Evolutionary conservation across 805 yeast genomes (phyloP), one percentile per base, ranked within the genome.

Genomic region (Naumovozyma dairenensis): DNA sequence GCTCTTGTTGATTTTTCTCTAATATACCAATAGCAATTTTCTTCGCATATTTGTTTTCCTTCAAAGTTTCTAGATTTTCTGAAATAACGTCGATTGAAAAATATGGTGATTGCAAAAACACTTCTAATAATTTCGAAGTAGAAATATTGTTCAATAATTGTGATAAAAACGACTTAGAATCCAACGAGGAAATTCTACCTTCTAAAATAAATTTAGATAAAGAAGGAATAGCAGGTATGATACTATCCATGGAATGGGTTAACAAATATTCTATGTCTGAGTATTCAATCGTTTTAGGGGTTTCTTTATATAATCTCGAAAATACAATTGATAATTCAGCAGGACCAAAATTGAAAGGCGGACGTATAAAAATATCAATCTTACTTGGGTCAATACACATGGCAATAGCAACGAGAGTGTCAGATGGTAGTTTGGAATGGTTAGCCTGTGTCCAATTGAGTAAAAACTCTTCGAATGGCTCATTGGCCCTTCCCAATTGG

Each of bases 11-110:
- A 27, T 37, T 33, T 4, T 18, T 14, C 14, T 25, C 15, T 13
- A 38, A 28, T 14, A 44, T 21, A 46, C 54, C 51, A 6, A 49
- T 34, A 2, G 61, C 55, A 5, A 55, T 45, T 26, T 56, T 53
- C 1, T 65, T 36, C 4, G 53, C 44, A 4, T 39, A 36, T 7
- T 47, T 33, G 4, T 55, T 36, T 1, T 39, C 46, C 9, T 27
- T 25, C 2, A 44, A 33, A 9, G 21, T 24, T 2, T 29, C 21
- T 13, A 49, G 29, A 24, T 29, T 20, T 14, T 40, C 33, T 4
- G 34, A 14, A 7, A 51, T 18, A 8, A 25, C 26, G 12, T 34
- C 27, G 3, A 30, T 6, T 4, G 28, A 10, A 26, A 38, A 48
- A 29, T 37, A 38, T 4, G 25, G 4, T 2, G 49, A 45, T 13